Evolutionary conservation across 805 yeast genomes (phyloP).

Genomic region (Candida chilensis): DNA sequence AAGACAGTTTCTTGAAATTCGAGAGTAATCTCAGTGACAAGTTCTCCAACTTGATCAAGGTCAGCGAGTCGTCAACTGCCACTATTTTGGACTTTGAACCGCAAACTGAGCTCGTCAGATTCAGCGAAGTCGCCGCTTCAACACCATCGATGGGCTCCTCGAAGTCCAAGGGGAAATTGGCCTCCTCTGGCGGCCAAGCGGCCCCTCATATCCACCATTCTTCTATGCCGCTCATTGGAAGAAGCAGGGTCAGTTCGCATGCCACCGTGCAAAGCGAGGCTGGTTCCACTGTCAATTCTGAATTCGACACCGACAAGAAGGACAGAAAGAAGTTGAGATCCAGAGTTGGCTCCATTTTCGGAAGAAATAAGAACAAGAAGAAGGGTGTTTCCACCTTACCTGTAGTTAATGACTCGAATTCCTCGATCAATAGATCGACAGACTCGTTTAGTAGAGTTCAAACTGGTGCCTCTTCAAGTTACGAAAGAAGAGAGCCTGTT

Average conservation of each 20-base stretch:
- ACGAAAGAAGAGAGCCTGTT: no score
- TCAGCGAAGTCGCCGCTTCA: constrained; percentile 7
- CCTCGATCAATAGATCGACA: neutral
- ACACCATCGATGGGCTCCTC: constrained; percentile 7
- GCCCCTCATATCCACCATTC: neutral
- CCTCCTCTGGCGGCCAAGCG: constrained; percentile 3
- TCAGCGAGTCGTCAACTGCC: constrained; percentile 58
- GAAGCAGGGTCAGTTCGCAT: constrained; percentile 2
- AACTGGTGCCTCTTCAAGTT: constrained; percentile 1
- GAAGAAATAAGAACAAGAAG: constrained; percentile 44
- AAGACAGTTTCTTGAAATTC: constrained; percentile 58
- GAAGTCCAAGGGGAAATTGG: constrained; percentile 1
- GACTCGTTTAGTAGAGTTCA: neutral
- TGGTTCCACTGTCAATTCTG: constrained; percentile 7
- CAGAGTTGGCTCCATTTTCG: constrained; percentile 68
- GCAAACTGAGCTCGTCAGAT: constrained; percentile 47
- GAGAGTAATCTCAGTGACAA: constrained; percentile 52
- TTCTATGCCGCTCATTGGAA: constrained; percentile 1
- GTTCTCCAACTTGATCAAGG: constrained; percentile 29
- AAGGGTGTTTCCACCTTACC: constrained; percentile 5
- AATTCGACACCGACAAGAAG: constrained; percentile 11
- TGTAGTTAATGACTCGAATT: neutral
- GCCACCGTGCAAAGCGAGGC: constrained; percentile 6
- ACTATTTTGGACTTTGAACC: constrained; percentile 59
- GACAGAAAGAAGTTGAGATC: constrained; percentile 42